Conservation (phyloP, 192 early-diverging fungal species). For the Phycomyces nitens region DNA sequence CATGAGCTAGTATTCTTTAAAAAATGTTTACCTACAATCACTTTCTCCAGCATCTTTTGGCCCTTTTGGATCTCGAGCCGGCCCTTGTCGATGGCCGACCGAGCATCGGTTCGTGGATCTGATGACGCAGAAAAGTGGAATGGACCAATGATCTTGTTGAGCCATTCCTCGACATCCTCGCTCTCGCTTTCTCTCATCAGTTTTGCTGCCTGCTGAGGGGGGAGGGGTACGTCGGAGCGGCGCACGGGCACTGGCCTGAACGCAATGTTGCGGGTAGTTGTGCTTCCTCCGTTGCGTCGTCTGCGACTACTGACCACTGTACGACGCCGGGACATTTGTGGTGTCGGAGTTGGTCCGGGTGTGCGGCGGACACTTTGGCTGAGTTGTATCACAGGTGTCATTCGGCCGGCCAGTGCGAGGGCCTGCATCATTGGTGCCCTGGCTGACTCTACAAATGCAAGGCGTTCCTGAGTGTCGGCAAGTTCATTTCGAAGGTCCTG, state of each 20-base stretch:
- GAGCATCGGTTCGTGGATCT: conserved; percentile 12
- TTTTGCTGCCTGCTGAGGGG: not conserved
- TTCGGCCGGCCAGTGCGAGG: not conserved
- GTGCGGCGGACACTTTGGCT: not conserved
- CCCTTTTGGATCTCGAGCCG: conserved; percentile 16
- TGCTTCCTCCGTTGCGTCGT: not conserved
- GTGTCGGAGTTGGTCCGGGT: not conserved
- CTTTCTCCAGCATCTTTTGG: conserved; percentile 11
- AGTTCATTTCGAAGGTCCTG: conserved; percentile 25
- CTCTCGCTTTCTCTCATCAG: not conserved
- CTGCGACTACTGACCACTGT: not conserved
- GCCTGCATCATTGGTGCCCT: conserved; percentile 20
- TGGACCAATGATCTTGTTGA: not conserved
- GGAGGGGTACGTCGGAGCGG: not conserved
- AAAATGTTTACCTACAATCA: conserved; percentile 15
- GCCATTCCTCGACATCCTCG: not conserved
- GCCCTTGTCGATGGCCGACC: conserved; percentile 16
- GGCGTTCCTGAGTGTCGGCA: conserved; percentile 30
- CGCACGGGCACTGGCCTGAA: not conserved
- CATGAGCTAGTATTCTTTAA: not conserved
- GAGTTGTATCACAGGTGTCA: not conserved
- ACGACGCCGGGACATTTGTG: not conserved
- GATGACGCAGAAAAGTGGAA: not conserved
- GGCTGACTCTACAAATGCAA: conserved; percentile 23
- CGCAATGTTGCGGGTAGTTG: not conserved